These are phyloP conservation scores for Coelastrella sp. DNA, from an alignment of 139 green algal genomes.

Conservation along the genomic window DNA sequence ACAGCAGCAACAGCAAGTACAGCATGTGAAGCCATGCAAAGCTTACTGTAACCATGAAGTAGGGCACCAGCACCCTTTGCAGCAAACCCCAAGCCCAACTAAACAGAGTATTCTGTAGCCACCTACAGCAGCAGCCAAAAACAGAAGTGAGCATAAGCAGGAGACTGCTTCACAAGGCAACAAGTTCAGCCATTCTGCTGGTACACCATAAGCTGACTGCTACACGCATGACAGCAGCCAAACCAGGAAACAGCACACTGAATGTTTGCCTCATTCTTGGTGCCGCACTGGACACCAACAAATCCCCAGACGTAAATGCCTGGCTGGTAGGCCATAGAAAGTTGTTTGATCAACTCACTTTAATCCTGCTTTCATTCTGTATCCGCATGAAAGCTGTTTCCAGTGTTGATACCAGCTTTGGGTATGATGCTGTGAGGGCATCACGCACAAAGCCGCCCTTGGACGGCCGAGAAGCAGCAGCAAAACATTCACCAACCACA, in stretches of 20 bases:
- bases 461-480: constrained; percentile 57
- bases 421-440: constrained; percentile 79
- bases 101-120: no score
- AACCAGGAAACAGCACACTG: background rate
- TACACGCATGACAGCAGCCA: background rate
- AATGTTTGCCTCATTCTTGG: no score
- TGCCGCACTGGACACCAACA: no score
- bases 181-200: background rate
- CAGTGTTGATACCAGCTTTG: constrained; percentile 79
- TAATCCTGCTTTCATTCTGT: constrained; percentile 66
- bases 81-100: no score
- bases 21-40: background rate
- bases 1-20: background rate
- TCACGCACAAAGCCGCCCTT: constrained; percentile 79
- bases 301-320: background rate
- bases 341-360: background rate
- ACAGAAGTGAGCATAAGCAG: no score
- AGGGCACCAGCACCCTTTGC: no score
- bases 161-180: no score
- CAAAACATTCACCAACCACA: constrained; percentile 64
- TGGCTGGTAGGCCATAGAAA: background rate
- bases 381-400: constrained; percentile 77
- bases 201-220: background rate
- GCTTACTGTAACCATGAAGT: no score
- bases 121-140: no score